phyloP scores from a whole-genome alignment of 2,329 filamentous ascomycete species.

The Didymella sp. region DNA sequence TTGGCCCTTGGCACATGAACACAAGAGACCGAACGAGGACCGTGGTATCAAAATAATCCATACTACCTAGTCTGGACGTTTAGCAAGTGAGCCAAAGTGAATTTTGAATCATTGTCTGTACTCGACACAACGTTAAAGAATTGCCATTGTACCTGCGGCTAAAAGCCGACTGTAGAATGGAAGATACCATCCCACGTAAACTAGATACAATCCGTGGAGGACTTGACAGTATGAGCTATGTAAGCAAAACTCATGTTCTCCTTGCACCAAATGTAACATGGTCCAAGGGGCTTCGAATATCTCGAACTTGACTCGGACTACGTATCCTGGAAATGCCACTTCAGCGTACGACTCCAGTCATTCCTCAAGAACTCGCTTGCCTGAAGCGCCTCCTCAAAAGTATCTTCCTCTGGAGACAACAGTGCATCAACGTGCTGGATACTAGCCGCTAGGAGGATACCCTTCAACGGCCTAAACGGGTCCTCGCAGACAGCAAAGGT shows the following conservation, averaged over 20 bases:
- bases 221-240: background rate
- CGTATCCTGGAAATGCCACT: background rate
- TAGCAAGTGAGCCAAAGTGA: background rate
- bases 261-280: background rate
- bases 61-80: background rate
- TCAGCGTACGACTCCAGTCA: background rate
- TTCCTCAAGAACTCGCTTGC: background rate
- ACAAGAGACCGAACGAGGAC: conserved; percentile 13
- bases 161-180: background rate
- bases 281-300: too few relatives aligned
- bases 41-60: background rate
- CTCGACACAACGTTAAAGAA: background rate
- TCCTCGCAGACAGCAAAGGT: background rate
- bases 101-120: background rate
- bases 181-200: background rate
- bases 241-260: background rate
- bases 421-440: background rate
- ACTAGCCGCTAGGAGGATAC: too few relatives aligned
- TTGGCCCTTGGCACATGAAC: conserved; percentile 13
- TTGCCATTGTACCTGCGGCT: background rate
- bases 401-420: background rate
- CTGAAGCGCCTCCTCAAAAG: background rate
- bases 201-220: background rate
- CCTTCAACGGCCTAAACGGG: background rate
- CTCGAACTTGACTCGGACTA: background rate